Evolutionary conservation across 2,329 filamentous ascomycete species (phyloP), one percentile per base, ranked within the genome.

Genomic region (Sphaerostilbella broomeana): DNA sequence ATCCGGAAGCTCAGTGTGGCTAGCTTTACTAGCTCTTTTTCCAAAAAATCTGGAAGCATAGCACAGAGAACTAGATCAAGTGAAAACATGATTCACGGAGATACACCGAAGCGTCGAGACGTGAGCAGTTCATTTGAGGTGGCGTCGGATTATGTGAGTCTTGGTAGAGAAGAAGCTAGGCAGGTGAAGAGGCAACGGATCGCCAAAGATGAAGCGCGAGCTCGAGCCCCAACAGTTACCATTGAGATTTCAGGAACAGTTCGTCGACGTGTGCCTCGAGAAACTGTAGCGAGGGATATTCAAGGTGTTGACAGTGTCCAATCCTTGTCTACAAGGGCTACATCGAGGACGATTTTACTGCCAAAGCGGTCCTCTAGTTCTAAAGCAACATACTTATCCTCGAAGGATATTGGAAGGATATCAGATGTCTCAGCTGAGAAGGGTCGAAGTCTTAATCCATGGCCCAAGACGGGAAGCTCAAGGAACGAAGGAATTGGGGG

Each of bases 1-100:
- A 94, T 95, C 67, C 77, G 88, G 37, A 94, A 89, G 57, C 73
- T 95, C 47, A 94, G 86, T 60, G 81, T 86, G 53, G 81, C 83
- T 34, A 88, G 81, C 58, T 83, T 92, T 47, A 75, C 84, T 11
- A 82, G 76, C 49, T 83, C 83, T 33, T 89, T 94, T 55, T 75
- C 77, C 25, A 84, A 81, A 50, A 77, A 83, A 42, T 84, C 84
- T 1, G 70, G 69, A 26, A 85, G 81, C 47, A 51, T 70, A 18
- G 47, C 54, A 20, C 54, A 51, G 20, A 51, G 40, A 26, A 37
- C 26, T 12, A 43, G 28, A 12, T 47, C 35, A 11, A n/a, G 7
- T 17, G 47, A 48, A 4, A 21, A 35, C 8, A 27, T 22, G 4
- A 22, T n/a, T 26, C 12, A n/a, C 17, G 18, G 36, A 28, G 29